Evolutionary conservation across 345 rosid species (phyloP).

Genomic region (Murraya paniculata): DNA sequence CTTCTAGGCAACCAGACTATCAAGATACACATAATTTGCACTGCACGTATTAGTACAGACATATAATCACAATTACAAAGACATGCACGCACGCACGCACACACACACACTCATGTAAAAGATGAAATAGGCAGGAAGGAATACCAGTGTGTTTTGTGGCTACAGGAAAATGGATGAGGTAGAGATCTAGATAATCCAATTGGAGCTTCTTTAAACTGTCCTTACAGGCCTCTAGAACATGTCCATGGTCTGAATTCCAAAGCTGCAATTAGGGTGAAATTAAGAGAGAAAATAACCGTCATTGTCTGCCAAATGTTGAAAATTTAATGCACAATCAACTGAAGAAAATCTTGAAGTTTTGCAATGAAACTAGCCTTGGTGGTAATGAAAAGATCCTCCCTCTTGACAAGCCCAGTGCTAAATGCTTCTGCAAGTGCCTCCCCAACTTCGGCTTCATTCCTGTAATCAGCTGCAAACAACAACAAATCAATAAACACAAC

Average conservation of each 20-base stretch:
- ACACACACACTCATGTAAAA: neutral
- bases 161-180: conserved; percentile 81
- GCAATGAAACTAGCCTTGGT: conserved; percentile 52
- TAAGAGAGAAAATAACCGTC: neutral
- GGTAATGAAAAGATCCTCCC: conserved; percentile 73
- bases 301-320: neutral
- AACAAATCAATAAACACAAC: neutral
- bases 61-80: neutral
- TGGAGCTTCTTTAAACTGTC: conserved; percentile 85
- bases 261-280: conserved; percentile 40
- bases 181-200: conserved; percentile 86
- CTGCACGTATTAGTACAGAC: neutral
- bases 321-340: neutral
- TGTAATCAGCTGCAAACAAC: conserved; percentile 44
- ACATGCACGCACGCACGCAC: no score
- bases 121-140: neutral
- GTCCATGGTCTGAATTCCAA: conserved; percentile 97
- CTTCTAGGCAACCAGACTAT: neutral
- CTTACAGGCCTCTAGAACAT: conserved; percentile 80
- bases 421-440: conserved; percentile 57
- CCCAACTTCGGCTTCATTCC: conserved; percentile 49
- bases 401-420: conserved; percentile 43
- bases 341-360: conserved; percentile 15
- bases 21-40: neutral
- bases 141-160: conserved; percentile 76